Percentiles rank a stretch among this genome's conserved stretches.
These are phyloP conservation scores for Medicago ruthenica DNA, from an alignment of 306 rosid genomes.

Conservation along the genomic window DNA sequence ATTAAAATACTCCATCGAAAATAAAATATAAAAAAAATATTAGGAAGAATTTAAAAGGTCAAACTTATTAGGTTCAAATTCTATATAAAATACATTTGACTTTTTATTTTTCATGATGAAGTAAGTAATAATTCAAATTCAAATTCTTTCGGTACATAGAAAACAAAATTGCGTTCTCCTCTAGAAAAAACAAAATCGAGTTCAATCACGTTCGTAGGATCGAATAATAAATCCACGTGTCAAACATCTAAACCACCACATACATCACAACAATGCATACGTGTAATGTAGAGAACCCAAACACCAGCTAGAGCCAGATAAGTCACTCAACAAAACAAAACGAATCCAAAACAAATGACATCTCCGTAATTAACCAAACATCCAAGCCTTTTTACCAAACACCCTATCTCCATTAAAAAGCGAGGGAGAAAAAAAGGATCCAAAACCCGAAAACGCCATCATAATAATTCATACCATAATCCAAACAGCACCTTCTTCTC, in stretches of 20 bases:
- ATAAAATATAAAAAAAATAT: too few species aligned
- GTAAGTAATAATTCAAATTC: too few species aligned
- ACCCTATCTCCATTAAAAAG: slow-evolving; percentile 37
- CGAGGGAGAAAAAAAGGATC: slow-evolving; percentile 32
- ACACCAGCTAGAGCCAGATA: slow-evolving; percentile 32
- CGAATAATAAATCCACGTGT: slow-evolving; percentile 20
- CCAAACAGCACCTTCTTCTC: slow-evolving; percentile 60
- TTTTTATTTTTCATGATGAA: too few species aligned
- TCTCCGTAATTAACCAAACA: slow-evolving; percentile 48
- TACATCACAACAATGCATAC: neutral
- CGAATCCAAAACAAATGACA: neutral
- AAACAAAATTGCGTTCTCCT: too few species aligned
- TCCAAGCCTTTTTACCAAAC: slow-evolving; percentile 47
- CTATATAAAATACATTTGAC: too few species aligned
- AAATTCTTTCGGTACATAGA: too few species aligned
- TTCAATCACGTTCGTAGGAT: slow-evolving; percentile 31
- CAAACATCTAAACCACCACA: slow-evolving; percentile 24
- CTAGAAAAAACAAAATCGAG: neutral
- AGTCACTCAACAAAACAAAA: slow-evolving; percentile 44
- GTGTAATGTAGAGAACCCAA: slow-evolving; percentile 37
- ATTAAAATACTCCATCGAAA: too few species aligned
- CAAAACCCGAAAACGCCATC: slow-evolving; percentile 61
- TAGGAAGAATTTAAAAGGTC: too few species aligned
- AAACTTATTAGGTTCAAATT: too few species aligned
- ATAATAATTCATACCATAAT: slow-evolving; percentile 2